Conservation (phyloP, 495 filamentous ascomycete genomes). For the Talaromyces trachyspermus region DNA sequence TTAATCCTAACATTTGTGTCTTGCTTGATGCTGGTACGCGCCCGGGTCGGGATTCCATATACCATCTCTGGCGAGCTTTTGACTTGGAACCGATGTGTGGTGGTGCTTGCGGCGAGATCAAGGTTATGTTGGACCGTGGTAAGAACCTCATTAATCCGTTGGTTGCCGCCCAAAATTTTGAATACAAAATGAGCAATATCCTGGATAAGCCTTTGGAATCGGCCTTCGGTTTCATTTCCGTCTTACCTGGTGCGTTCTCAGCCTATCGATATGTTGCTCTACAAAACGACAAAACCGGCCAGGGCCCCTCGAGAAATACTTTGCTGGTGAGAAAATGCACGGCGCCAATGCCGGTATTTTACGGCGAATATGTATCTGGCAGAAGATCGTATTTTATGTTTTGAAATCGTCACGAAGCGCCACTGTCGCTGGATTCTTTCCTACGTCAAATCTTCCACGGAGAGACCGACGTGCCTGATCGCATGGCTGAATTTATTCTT, state of each 20-base stretch:
- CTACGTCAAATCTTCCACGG: constrained; percentile 97
- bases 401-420: constrained; percentile 95
- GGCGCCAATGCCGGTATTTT: constrained; percentile 94
- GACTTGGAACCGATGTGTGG: constrained; percentile 96
- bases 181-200: constrained; percentile 99
- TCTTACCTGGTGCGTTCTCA: constrained; percentile 95
- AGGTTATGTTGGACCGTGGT: constrained; percentile 92
- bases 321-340: constrained; percentile 96
- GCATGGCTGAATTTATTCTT: constrained; percentile 89
- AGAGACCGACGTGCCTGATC: constrained; percentile 96
- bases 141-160: constrained; percentile 90
- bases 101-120: constrained; percentile 98
- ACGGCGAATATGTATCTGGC: constrained; percentile 99
- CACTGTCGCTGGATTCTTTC: constrained; percentile 95
- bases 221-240: constrained; percentile 95
- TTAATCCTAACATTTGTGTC: constrained; percentile 95
- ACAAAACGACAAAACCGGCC: constrained; percentile 91
- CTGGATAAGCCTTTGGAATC: constrained; percentile 97
- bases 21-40: constrained; percentile 94
- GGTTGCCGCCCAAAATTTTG: constrained; percentile 96
- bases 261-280: constrained; percentile 91
- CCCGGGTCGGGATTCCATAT: constrained; percentile 88
- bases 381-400: constrained; percentile 98
- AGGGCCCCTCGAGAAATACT: constrained; percentile 93
- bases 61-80: constrained; percentile 97